Base-by-base conservation (phyloP, 371 early-diverging fungal genomes). In the Nematocida displodere region DNA sequence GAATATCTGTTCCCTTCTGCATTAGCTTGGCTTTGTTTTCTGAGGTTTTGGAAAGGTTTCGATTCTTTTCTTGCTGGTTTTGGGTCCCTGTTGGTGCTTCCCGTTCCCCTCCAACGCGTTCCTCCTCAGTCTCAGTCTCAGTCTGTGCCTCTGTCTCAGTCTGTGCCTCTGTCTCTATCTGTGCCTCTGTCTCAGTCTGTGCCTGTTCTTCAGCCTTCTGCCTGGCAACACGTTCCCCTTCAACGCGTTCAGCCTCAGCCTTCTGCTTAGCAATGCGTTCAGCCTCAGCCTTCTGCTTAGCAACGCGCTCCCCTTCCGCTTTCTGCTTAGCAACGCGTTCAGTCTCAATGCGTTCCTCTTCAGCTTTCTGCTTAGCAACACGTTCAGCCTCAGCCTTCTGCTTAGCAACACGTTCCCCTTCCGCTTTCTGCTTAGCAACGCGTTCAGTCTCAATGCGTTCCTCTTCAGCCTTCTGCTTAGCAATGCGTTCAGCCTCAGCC, bases 241-340 rank as follows among this genome's bases (percentile, higher is more conserved):
- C 13, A 13, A n/a, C 29, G 13, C 7, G 24, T 1, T 48, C 49
- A 8, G 37, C 8, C 33, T 42, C 55, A 0, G 66, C 55, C 37
- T 55, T 49, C 55, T 66, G 44, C 33, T 40, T 44, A 20, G 54
- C 56, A 1, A 59, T 11, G 11, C 8, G 17, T 50, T 66, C 56
- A 20, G 22, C 29, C 33, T 66, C 44, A 2, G 11, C 0, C 17
- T 29, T 17, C 0, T 63, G 33, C 55, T 66, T 20, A 17, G 8
- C 59, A 17, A 26, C 29, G 44, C 36, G 36, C 49, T 58, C 36
- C 31, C 24, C 15, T 55, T 62, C 66, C 22, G 59, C 59, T 34
- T 42, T 15, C 31, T 36, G 24, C 52, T 52, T 64, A 64, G 64
- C 54, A 31, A 56, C 13, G 22, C 28, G 28, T 34, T 31, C 42